phyloP scores from a whole-genome alignment of 1,284 basidiomycete species.

The Rhodofomes roseus region DNA sequence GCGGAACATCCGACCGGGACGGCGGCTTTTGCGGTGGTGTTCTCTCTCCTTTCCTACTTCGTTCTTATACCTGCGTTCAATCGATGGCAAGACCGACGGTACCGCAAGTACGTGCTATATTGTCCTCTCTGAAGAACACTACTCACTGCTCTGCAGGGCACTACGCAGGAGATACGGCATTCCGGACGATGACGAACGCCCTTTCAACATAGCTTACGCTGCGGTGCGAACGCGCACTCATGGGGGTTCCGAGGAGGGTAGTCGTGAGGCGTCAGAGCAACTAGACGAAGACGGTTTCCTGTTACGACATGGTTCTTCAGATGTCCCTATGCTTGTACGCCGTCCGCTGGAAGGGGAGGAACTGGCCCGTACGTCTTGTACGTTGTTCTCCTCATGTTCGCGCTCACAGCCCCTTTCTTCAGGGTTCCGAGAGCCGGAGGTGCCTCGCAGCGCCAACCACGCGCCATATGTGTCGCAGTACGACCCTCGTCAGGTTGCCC shows the following conservation, averaged over 20 bases:
- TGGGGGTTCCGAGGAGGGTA: constrained; percentile 31
- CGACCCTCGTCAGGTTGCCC: not conserved
- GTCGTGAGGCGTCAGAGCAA: not conserved
- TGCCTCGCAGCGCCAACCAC: not conserved
- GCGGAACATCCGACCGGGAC: not conserved
- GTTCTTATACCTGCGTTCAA: constrained; percentile 22
- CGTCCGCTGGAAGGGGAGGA: not conserved
- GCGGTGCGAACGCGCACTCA: constrained; percentile 52
- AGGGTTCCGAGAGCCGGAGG: not conserved
- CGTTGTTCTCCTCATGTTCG: not conserved
- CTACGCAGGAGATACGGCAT: constrained; percentile 74
- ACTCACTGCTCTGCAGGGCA: constrained; percentile 32
- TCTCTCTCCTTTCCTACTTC: not conserved
- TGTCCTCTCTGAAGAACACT: constrained; percentile 11
- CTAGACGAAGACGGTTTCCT: not conserved
- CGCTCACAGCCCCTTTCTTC: not conserved
- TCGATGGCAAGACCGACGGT: constrained; percentile 52
- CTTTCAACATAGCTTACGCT: constrained; percentile 81
- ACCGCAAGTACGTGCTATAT: constrained; percentile 49
- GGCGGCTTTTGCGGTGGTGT: constrained; percentile 16
- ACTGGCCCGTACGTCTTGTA: not conserved
- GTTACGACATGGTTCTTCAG: not conserved
- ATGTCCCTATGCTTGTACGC: not conserved
- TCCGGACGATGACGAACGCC: constrained; percentile 72
- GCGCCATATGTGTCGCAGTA: not conserved